Evolutionary conservation across 805 yeast species (phyloP).

Genomic region (Dipodascus albidus): DNA sequence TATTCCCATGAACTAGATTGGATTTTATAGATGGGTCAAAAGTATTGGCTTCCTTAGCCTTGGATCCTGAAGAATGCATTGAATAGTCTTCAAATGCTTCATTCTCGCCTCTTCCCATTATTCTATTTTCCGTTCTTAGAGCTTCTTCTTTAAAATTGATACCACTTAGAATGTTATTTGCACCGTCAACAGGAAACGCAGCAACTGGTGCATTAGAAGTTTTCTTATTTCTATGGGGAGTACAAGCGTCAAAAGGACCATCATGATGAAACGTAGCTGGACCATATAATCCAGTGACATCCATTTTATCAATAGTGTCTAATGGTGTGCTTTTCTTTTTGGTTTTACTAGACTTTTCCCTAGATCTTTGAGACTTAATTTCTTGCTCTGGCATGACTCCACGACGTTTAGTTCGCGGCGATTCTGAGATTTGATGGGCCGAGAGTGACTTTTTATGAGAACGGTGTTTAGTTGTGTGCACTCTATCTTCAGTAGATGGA

Average conservation of each 20-base stretch:
- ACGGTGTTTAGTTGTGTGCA: not conserved
- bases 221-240: slow-evolving; percentile 83
- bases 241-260: slow-evolving; percentile 98
- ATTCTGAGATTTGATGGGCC: not conserved
- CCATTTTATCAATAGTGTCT: slow-evolving; percentile 90
- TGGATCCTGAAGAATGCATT: slow-evolving; percentile 10
- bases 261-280: slow-evolving; percentile 94
- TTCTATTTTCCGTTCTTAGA: slow-evolving; percentile 46
- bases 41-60: slow-evolving; percentile 15
- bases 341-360: not conserved
- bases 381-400: not conserved
- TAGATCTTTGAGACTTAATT: not conserved
- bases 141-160: slow-evolving; percentile 33
- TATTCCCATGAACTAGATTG: slow-evolving; percentile 70
- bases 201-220: slow-evolving; percentile 70
- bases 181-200: slow-evolving; percentile 95
- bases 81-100: slow-evolving; percentile 31
- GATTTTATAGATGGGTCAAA: slow-evolving; percentile 64
- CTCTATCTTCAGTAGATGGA: not conserved
- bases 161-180: slow-evolving; percentile 76
- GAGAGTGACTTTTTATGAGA: not conserved
- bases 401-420: not conserved
- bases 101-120: slow-evolving; percentile 59
- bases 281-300: slow-evolving; percentile 91
- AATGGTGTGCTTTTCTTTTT: slow-evolving; percentile 45